Evolutionary conservation across 257 asterid genomes (phyloP), one percentile per base, ranked within the genome.

Genomic region (Nicotiana otophora): DNA sequence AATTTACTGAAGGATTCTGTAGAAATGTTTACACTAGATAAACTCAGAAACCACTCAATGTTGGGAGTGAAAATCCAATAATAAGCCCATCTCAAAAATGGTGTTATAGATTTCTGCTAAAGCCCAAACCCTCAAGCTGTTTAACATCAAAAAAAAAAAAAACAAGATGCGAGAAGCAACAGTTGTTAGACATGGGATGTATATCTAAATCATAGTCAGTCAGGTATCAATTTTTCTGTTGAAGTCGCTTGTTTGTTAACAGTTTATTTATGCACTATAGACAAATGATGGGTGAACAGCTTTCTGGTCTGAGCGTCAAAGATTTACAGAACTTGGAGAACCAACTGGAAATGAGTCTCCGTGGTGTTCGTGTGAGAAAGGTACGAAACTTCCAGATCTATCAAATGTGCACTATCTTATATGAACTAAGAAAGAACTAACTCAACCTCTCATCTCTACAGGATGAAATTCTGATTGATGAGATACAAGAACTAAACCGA

Each of bases 211-310:
- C 78, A 72, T 33, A 74, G n/a, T 20, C 79, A 74, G 79, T 12
- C 23, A 48, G 48, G 8, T 42, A 33, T 74, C 39, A 74, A 48
- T 26, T 74, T 46, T 17, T 48, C 79, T 26, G 42, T 74, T 74
- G 26, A n/a, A 48, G 33, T 74, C 8, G 12, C 62, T 14, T 74
- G 62, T 74, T 26, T 46, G 16, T 51, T 26, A 28, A 75, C 62
- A 28, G 26, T 51, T 75, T 26, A 26, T 75, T 48, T 28, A 23
- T 51, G 80, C 80, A 75, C 80, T 28, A 82, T 88, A 93, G 96
- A 90, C 89, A 88, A 85, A 85, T 93, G 89, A 90, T 88, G 92
- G 97, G 96, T 12, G 93, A 92, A 85, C 93, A 91, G 78, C 93
- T 93, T 87, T 86, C 91, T 80, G 90, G 92, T 86, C 83, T 93